Evolutionary conservation across 176 grass and related monocot genomes (phyloP).

Genomic region (Juncus inflexus): DNA sequence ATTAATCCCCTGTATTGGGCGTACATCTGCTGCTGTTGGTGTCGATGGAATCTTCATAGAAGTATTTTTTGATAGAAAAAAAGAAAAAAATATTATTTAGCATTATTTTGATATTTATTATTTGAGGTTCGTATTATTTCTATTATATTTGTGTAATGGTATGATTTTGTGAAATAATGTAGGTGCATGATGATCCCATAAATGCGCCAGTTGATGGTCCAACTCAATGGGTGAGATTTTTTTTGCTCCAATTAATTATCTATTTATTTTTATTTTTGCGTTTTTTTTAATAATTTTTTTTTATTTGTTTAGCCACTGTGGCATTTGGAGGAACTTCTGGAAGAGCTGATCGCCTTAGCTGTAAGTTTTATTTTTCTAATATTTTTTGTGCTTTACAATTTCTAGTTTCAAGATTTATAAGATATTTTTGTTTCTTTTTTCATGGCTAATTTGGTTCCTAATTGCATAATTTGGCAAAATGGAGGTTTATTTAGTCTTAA

Average conservation of each 20-base stretch:
- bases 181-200: conserved; percentile 93
- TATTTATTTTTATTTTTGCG: conserved; percentile 14
- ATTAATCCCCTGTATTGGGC: conserved; percentile 92
- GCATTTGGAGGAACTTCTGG: conserved; percentile 83
- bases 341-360: conserved; percentile 79
- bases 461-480: not conserved
- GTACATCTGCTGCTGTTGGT: conserved; percentile 84
- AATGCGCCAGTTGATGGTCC: conserved; percentile 89
- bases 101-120: too few relatives aligned
- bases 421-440: not conserved
- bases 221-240: conserved; percentile 75
- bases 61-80: conserved; percentile 33
- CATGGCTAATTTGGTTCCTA: not conserved
- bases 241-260: not conserved
- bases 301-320: conserved; percentile 46
- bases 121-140: too few relatives aligned
- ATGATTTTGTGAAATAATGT: not conserved
- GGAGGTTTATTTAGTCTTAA: not conserved
- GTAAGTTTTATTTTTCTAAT: conserved; percentile 43
- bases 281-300: not conserved
- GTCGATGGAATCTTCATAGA: conserved; percentile 98
- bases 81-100: too few relatives aligned
- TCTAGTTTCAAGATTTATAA: not conserved
- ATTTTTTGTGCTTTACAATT: not conserved
- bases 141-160: too few relatives aligned